Evolutionary conservation across 1,284 basidiomycete genomes (phyloP).

Genomic region (Pyrrhoderma noxium): DNA sequence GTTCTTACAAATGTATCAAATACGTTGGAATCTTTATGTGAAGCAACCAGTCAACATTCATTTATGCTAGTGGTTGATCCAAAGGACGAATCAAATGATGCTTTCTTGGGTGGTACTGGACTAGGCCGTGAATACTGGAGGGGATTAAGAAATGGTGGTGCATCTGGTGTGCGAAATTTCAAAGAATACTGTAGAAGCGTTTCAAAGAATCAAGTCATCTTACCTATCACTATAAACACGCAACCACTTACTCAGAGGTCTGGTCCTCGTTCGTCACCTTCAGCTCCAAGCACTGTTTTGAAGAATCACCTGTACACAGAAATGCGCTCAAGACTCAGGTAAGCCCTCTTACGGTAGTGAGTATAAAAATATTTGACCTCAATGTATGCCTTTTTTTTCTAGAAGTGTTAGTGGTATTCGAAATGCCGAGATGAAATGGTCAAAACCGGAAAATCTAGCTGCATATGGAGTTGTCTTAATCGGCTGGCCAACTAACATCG

Average conservation of each 20-base stretch:
- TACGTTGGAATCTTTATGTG: constrained; percentile 43
- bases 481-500: constrained; percentile 55
- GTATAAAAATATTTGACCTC: neutral
- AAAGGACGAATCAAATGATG: constrained; percentile 35
- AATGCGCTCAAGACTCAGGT: constrained; percentile 49
- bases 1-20: constrained; percentile 42
- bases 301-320: constrained; percentile 47
- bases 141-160: constrained; percentile 48
- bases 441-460: constrained; percentile 46
- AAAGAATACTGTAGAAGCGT: constrained; percentile 34
- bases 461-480: constrained; percentile 50
- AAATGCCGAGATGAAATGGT: constrained; percentile 69
- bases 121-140: constrained; percentile 59
- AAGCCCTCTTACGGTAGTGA: constrained; percentile 17
- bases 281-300: constrained; percentile 32
- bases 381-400: constrained; percentile 2
- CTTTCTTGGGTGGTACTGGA: constrained; percentile 55
- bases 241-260: constrained; percentile 2
- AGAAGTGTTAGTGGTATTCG: constrained; percentile 49
- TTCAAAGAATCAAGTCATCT: neutral
- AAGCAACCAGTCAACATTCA: constrained; percentile 45
- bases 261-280: neutral
- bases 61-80: constrained; percentile 56
- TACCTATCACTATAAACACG: neutral
- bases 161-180: constrained; percentile 48